These are phyloP conservation scores for Niebla homalea DNA, from an alignment of 495 filamentous ascomycete genomes.

Conservation along the genomic window DNA sequence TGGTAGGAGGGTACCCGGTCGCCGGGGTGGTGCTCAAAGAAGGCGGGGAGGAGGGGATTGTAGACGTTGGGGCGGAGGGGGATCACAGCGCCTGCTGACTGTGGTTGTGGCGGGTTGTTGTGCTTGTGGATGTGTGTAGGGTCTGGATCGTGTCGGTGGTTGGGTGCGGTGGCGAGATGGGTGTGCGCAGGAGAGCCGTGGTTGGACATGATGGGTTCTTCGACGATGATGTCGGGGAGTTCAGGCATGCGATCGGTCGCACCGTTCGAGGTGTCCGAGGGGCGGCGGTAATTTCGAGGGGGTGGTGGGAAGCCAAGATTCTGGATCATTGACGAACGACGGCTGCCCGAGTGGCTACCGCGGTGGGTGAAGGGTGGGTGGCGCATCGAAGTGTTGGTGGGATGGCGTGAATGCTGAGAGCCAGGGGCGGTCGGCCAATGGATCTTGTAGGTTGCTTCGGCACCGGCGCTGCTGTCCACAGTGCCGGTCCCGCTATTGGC, in stretches of 20 bases:
- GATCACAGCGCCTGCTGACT: not conserved
- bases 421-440: constrained; percentile 6
- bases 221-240: constrained; percentile 1
- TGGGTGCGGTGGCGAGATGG: not conserved
- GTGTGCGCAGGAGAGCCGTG: not conserved
- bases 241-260: not conserved
- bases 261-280: not conserved
- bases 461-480: no score
- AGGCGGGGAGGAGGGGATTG: constrained; percentile 6
- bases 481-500: not conserved
- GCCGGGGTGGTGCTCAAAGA: constrained; percentile 5
- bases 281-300: not conserved
- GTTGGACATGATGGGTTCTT: constrained; percentile 1
- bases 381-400: constrained; percentile 5
- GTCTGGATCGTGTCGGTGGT: not conserved
- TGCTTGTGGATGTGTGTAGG: not conserved
- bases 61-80: not conserved
- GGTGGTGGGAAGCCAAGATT: constrained; percentile 2
- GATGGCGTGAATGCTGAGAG: constrained; percentile 1
- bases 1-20: constrained; percentile 2
- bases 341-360: not conserved
- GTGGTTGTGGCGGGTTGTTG: not conserved
- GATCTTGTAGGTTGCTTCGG: constrained; percentile 12
- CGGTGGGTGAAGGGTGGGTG: constrained; percentile 1
- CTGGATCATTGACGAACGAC: not conserved